Conservation (phyloP, 768 basidiomycete species). For the Chalciporus piperatus region DNA sequence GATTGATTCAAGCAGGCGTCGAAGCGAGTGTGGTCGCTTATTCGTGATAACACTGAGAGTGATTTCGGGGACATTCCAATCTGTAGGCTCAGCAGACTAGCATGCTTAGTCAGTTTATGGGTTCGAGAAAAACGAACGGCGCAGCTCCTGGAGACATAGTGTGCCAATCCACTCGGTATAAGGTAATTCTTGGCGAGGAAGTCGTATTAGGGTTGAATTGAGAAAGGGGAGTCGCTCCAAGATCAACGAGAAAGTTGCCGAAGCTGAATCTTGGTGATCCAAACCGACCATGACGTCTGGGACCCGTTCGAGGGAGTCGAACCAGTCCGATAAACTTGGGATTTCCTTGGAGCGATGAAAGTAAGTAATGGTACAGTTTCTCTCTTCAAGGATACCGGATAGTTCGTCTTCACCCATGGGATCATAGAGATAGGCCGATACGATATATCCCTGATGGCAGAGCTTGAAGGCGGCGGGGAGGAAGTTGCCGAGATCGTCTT, state of each 20-base stretch:
- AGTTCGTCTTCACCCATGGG: not conserved
- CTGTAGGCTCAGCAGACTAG: slow-evolving; percentile 37
- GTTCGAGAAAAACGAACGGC: slow-evolving; percentile 12
- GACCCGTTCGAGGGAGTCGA: slow-evolving; percentile 22
- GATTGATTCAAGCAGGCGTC: slow-evolving; percentile 64
- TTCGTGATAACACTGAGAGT: slow-evolving; percentile 78
- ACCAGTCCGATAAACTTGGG: slow-evolving; percentile 28
- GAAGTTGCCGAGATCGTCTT: slow-evolving; percentile 34
- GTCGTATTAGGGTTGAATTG: slow-evolving; percentile 37
- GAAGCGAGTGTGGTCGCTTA: slow-evolving; percentile 67
- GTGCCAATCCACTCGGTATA: slow-evolving; percentile 62
- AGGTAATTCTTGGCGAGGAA: slow-evolving; percentile 48
- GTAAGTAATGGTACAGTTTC: slow-evolving; percentile 18
- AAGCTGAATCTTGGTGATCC: slow-evolving; percentile 29
- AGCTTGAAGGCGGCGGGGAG: slow-evolving; percentile 38
- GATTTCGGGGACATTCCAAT: slow-evolving; percentile 69
- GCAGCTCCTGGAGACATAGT: slow-evolving; percentile 50
- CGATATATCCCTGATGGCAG: slow-evolving; percentile 25
- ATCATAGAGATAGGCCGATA: slow-evolving; percentile 34
- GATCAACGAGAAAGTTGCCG: slow-evolving; percentile 17
- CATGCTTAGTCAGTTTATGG: slow-evolving; percentile 9
- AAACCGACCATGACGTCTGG: slow-evolving; percentile 37
- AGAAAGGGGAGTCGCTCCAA: slow-evolving; percentile 21
- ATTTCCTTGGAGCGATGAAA: slow-evolving; percentile 11
- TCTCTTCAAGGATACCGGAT: slow-evolving; percentile 6